Evolutionary conservation across 345 rosid species (phyloP).

Genomic region (Syzygium grande): DNA sequence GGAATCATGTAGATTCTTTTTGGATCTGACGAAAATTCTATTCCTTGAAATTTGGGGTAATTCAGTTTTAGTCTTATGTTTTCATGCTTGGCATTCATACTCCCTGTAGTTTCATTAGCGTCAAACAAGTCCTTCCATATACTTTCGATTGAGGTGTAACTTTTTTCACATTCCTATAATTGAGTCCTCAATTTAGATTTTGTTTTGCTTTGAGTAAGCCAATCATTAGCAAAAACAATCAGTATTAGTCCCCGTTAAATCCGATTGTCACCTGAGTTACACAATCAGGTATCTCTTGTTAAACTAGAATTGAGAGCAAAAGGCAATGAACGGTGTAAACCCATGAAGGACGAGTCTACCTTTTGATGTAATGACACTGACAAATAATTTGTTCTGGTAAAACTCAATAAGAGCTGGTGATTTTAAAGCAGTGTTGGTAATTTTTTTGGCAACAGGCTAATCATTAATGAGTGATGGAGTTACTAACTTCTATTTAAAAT

Average conservation of each 20-base stretch:
- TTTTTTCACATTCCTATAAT: not conserved
- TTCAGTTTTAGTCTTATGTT: not conserved
- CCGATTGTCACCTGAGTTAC: not conserved
- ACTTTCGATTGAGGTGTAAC: not conserved
- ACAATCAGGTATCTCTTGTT: not conserved
- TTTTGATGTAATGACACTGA: not conserved
- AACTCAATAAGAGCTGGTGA: not conserved
- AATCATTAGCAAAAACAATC: no score
- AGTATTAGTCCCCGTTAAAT: not conserved
- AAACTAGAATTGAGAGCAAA: not conserved
- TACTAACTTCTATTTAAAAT: not conserved
- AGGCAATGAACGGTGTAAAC: not conserved
- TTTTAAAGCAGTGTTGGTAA: not conserved
- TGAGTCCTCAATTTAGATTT: not conserved
- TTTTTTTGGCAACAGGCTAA: not conserved
- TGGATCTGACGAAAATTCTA: not conserved
- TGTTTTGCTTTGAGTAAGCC: not conserved
- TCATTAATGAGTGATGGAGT: not conserved
- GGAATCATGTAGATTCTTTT: not conserved
- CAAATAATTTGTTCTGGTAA: no score
- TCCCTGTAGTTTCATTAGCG: not conserved
- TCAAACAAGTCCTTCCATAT: not conserved
- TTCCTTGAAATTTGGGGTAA: not conserved
- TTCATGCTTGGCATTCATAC: not conserved
- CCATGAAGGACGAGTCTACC: not conserved